Base-by-base conservation (phyloP, 192 early-diverging fungal genomes). In the Coemansia nantahalensis region DNA sequence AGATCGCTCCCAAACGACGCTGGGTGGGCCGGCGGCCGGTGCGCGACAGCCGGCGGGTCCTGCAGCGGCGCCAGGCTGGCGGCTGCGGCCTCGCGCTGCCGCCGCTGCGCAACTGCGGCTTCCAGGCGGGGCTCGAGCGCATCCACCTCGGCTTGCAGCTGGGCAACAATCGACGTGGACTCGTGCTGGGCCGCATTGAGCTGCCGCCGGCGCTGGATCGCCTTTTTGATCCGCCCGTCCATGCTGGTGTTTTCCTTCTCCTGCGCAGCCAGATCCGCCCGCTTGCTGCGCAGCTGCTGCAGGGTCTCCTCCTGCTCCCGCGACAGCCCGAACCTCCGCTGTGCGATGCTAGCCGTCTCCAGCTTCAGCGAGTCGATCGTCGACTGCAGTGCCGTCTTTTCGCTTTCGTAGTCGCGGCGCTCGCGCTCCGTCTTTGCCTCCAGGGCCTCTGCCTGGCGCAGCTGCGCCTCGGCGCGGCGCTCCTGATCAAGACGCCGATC, bases 231-330 rank as follows among this genome's bases (percentile, higher is more conserved):
- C 24, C 56, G 39, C 9, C 31, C 4, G 31, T 61, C 58, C 17
- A 73, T 48, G 0, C 41, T 54, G 0, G 56, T 39, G 15, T 65
- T 65, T 18, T 37, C 42, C 39, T 61, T 61, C 41, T 73, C 69
- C 40, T 65, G 69, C 2, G 35, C 48, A 10, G 54, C 39, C 15
- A 65, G 33, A n/a, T 18, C 58, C 11, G 37, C 32, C 9, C 50
- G 53, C 41, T 65, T 65, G n/a, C 21, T 0, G 19, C 40, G 56
- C 4, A 73, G 58, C 35, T 42, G 39, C 13, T 32, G 39, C 6
- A 39, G 14, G 15, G 64, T 51, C 18, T 53, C 47, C 2, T 40
- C 19, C 26, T 73, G 48, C 45, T 65, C 51, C 6, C 11, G 12
- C 4, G 57, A 45, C 23, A 73, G 52, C 5, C 17, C 34, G 17